Base-by-base conservation (phyloP, 768 basidiomycete genomes). In the Porphyrellus cyaneotinctus region DNA sequence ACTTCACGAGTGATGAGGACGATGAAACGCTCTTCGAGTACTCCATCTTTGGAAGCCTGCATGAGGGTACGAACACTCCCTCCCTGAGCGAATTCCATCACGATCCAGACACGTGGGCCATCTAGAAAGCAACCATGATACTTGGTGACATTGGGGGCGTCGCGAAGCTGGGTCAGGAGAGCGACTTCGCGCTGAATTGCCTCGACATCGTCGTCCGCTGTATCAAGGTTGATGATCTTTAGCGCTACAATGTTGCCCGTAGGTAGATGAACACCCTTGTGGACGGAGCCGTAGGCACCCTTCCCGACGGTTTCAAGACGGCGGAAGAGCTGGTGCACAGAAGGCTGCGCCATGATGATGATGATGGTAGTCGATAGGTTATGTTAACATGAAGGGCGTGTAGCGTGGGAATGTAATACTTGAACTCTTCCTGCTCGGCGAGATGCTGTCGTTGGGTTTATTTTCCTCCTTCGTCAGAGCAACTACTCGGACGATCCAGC, bases 211-310 rank as follows among this genome's bases (percentile, higher is more conserved):
- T 99, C 95, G 69, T 95, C 95, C 50, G 87, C 83, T 23, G 88
- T 95, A 72, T 98, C 97, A 59, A 98, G 86, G 72, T 98, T 91
- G 75, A 99, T 97, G 70, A 98, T 95, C 74, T 99, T 99, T 74
- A 98, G 84, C 17, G 95, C 97, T 31, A 99, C 91, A 50, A 94
- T 78, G 51, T 90, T 88, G 18, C 91, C 91, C 0, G 91, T 87
- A 0, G 85, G 78, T 45, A 89, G 80, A 61, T 98, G 88, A 49
- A 84, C 75, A 14, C 92, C 95, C 66, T 88, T 91, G 75, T 95
- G 91, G 14, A 99, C 95, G 10, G 92, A 91, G 41, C 97, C 95
- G 71, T 94, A 97, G 1, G 93, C 90, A 56, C 95, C 95, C 71
- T 92, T 94, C 30, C 95, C 95, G 31, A 95, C 79, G n/a, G 91